phyloP scores from a whole-genome alignment of 129 eudicot species.

The Chrysanthemum lavandulifolium region DNA sequence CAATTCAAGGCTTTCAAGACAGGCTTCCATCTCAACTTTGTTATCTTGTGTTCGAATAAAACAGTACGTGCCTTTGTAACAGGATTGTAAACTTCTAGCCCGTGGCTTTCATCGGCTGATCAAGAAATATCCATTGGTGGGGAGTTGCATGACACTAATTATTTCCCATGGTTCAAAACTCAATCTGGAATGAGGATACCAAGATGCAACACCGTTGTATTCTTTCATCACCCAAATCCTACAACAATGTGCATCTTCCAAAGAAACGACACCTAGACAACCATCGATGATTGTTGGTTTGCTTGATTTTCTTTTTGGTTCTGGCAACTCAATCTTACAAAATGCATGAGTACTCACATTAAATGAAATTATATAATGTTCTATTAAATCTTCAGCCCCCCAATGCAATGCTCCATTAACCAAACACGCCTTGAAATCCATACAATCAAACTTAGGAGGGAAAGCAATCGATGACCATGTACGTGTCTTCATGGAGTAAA shows the following conservation, averaged over 20 bases:
- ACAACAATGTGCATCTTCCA: not conserved
- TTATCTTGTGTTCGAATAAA: no score
- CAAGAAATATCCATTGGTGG: no score
- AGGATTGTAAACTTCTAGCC: not conserved
- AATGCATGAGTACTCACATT: conserved; percentile 2
- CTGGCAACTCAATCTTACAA: not conserved
- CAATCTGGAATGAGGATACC: not conserved
- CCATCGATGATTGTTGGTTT: not conserved
- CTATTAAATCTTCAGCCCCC: no score
- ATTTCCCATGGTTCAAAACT: not conserved
- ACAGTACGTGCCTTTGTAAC: no score
- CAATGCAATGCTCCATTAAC: no score
- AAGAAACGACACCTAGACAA: not conserved
- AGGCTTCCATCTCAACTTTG: not conserved
- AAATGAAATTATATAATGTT: not conserved
- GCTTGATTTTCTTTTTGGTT: no score
- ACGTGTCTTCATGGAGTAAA: not conserved
- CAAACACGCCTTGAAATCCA: not conserved
- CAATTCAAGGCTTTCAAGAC: not conserved
- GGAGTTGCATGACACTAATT: not conserved
- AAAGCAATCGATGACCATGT: not conserved
- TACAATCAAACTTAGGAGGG: not conserved
- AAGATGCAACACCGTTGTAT: not conserved
- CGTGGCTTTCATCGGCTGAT: not conserved
- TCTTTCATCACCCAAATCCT: not conserved